These are phyloP conservation scores for Dactylellina cionopaga DNA, from an alignment of 2,329 filamentous ascomycete genomes.

Conservation along the genomic window DNA sequence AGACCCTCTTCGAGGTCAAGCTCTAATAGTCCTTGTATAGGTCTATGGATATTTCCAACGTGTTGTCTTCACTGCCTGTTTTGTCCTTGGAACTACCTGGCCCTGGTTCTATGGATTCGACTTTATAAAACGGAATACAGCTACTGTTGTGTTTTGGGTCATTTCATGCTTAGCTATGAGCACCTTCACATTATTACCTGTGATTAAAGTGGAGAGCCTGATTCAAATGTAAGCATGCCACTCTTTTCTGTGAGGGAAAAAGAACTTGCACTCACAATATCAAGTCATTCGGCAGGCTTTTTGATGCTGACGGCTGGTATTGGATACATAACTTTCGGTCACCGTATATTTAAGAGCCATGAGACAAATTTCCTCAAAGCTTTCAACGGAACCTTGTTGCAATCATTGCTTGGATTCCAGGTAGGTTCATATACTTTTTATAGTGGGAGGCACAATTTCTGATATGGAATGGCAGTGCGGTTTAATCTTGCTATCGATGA, in stretches of 20 bases:
- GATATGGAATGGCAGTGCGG: slow-evolving; percentile 18
- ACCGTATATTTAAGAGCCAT: slow-evolving; percentile 5
- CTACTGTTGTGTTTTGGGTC: slow-evolving; percentile 76
- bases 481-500: slow-evolving; percentile 70
- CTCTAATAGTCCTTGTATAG: slow-evolving; percentile 35
- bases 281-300: slow-evolving; percentile 58
- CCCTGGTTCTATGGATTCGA: slow-evolving; percentile 76
- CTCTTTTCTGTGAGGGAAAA: slow-evolving; percentile 11
- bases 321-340: slow-evolving; percentile 17
- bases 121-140: slow-evolving; percentile 75
- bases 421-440: slow-evolving; percentile 55
- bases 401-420: slow-evolving; percentile 64
- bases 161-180: slow-evolving; percentile 85
- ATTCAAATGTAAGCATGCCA: slow-evolving; percentile 72
- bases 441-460: background rate
- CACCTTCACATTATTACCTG: slow-evolving; percentile 86
- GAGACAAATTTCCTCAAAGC: background rate
- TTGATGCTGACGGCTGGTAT: background rate
- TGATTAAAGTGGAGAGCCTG: slow-evolving; percentile 82
- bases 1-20: background rate
- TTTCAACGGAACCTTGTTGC: slow-evolving; percentile 59
- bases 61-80: slow-evolving; percentile 84
- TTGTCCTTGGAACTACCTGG: slow-evolving; percentile 79
- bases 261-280: slow-evolving; percentile 66
- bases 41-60: slow-evolving; percentile 82